Evolutionary conservation across 2,329 filamentous ascomycete species (phyloP), one percentile per base, ranked within the genome.

Genomic region (Fusarium nygamai): DNA sequence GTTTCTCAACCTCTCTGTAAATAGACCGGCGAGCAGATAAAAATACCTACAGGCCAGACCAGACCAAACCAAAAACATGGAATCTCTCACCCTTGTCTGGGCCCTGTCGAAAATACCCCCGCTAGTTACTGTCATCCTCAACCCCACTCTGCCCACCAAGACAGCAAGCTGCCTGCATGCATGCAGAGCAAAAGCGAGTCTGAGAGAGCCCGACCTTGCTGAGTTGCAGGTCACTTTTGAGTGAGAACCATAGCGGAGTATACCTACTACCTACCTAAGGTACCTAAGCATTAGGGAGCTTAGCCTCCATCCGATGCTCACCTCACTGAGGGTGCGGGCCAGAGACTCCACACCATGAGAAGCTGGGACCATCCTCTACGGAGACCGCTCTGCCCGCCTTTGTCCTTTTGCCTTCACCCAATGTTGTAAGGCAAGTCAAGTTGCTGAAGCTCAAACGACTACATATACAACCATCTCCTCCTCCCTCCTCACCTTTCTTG

Each of bases 391-490:
- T 64, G 50, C 54, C 65, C 53, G 62, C 62, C 66, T 67, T 57
- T 48, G 61, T 64, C 61, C 39, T 48, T 50, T 36, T 38, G 50
- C 64, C 47, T 64, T 66, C 31, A 59, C 41, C 61, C 33, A 34
- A 38, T 38, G 24, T 22, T 54, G 39, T 47, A 47, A 58, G 54
- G 31, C 57, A 24, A 34, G 48, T 33, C 33, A 24, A 51, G 48
- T 33, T 51, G 31, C 39, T 47, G 64, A 50, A 67, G 62, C 62
- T 67, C 64, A 61, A 67, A 73, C 50, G 69, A 72, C 71, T 78
- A 78, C 76, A 74, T 78, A 78, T 78, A 78, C 73, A 74, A 58
- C 76, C 51, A 67, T 54, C 64, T 74, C 59, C 46, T 76, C 76
- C 73, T 69, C 67, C 64, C 62, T 38, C 51, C 71, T 67, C 71